These are phyloP conservation scores for Aureobasidium sp. DNA, from an alignment of 2,329 filamentous ascomycete genomes.

Conservation along the genomic window DNA sequence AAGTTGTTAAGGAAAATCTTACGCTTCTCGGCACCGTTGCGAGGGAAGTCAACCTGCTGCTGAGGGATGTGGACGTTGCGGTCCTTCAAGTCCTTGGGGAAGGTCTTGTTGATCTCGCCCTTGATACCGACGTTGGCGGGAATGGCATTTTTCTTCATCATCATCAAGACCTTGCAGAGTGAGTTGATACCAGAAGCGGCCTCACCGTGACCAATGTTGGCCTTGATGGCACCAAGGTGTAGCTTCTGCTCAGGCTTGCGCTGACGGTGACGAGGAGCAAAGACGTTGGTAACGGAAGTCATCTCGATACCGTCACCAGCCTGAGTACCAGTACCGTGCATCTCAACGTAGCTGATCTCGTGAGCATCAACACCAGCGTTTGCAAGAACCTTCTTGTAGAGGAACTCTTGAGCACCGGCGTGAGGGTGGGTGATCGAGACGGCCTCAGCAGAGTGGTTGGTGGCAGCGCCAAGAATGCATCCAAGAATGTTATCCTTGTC, in stretches of 20 bases:
- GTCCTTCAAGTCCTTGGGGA: constrained; percentile 46
- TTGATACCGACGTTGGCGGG: constrained; percentile 51
- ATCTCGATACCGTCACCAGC: constrained; percentile 79
- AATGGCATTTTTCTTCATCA: constrained; percentile 49
- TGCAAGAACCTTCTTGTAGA: constrained; percentile 64
- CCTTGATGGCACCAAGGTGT: constrained; percentile 49
- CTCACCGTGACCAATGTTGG: constrained; percentile 50
- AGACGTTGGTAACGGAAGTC: constrained; percentile 62
- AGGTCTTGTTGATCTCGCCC: constrained; percentile 49
- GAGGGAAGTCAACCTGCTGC: constrained; percentile 39
- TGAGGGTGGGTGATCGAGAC: constrained; percentile 81
- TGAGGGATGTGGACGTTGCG: constrained; percentile 48
- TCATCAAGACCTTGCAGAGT: constrained; percentile 47
- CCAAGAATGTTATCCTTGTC: constrained; percentile 69
- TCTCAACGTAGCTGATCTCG: constrained; percentile 77
- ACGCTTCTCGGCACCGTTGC: constrained; percentile 43
- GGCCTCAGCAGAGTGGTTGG: constrained; percentile 75
- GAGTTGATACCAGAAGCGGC: constrained; percentile 50
- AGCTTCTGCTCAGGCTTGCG: constrained; percentile 44
- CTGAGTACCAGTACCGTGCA: constrained; percentile 85
- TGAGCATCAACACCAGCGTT: constrained; percentile 68
- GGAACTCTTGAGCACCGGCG: constrained; percentile 63
- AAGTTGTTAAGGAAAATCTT: constrained; percentile 49
- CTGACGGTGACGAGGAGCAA: constrained; percentile 48
- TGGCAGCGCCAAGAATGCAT: constrained; percentile 65